Conservation (phyloP, 257 asterid genomes). For the Fraxinus anomala region DNA sequence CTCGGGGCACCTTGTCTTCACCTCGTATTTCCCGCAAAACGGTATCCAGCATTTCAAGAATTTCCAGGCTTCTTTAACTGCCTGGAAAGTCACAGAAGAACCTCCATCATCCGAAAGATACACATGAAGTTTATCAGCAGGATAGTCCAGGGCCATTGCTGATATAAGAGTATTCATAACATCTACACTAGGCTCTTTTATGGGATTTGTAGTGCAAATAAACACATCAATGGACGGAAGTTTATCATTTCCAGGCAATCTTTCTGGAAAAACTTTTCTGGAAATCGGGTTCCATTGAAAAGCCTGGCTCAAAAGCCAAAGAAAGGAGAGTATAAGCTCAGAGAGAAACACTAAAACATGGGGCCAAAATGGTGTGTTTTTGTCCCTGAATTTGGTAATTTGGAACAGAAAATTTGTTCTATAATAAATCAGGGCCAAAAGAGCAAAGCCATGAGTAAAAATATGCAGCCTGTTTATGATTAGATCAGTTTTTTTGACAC, state of each 20-base stretch:
- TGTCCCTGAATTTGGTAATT: constrained; percentile 2
- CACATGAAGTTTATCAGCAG: constrained; percentile 48
- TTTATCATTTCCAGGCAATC: constrained; percentile 38
- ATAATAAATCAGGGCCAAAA: constrained; percentile 44
- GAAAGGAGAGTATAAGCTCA: constrained; percentile 40
- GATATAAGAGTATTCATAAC: constrained; percentile 63
- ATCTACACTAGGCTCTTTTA: constrained; percentile 51
- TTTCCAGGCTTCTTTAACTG: constrained; percentile 44
- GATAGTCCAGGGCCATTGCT: constrained; percentile 56
- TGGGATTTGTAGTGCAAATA: constrained; percentile 55
- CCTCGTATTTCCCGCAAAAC: constrained; percentile 40
- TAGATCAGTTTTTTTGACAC: constrained; percentile 27
- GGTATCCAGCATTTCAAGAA: constrained; percentile 50
- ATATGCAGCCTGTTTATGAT: constrained; percentile 42
- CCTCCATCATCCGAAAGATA: constrained; percentile 61
- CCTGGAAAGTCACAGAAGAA: constrained; percentile 37
- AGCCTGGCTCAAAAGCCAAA: constrained; percentile 43
- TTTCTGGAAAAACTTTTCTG: constrained; percentile 37
- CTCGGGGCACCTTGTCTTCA: constrained; percentile 40
- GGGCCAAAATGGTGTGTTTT: constrained; percentile 29
- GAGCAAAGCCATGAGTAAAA: constrained; percentile 40
- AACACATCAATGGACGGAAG: constrained; percentile 53
- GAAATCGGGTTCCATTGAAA: constrained; percentile 36
- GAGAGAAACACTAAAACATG: constrained; percentile 32
- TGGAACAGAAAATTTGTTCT: constrained; percentile 33